These are phyloP conservation scores for Acacia melanoxylon DNA, from an alignment of 306 rosid species.

Conservation along the genomic window DNA sequence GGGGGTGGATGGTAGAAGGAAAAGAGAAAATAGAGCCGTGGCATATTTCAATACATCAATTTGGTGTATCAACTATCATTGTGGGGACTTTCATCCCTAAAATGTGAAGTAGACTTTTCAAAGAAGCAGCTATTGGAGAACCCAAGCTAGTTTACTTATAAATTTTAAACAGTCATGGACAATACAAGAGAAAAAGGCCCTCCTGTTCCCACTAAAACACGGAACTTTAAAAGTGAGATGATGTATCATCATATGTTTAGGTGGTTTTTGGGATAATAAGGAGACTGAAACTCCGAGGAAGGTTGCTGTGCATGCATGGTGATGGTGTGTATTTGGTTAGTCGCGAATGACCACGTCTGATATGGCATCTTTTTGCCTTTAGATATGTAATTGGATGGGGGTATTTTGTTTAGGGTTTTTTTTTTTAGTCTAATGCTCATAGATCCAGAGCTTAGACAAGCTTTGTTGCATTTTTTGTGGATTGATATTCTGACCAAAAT, in stretches of 20 bases:
- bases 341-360: neutral
- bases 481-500: constrained; percentile 12
- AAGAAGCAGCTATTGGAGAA: neutral
- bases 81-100: neutral
- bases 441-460: neutral
- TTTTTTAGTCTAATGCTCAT: neutral
- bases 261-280: neutral
- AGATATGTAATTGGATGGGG: neutral
- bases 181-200: neutral
- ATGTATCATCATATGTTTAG: neutral
- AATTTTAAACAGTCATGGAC: neutral
- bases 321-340: neutral
- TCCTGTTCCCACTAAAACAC: neutral
- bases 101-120: neutral
- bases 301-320: neutral
- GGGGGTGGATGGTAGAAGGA: neutral
- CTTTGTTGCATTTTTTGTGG: neutral
- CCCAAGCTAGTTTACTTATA: neutral
- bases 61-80: neutral
- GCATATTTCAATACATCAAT: neutral
- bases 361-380: neutral
- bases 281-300: neutral
- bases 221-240: neutral
- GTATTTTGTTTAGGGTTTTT: neutral
- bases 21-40: neutral